These are phyloP conservation scores for Suhomyces canberraensis DNA, from an alignment of 805 yeast genomes.

Conservation along the genomic window DNA sequence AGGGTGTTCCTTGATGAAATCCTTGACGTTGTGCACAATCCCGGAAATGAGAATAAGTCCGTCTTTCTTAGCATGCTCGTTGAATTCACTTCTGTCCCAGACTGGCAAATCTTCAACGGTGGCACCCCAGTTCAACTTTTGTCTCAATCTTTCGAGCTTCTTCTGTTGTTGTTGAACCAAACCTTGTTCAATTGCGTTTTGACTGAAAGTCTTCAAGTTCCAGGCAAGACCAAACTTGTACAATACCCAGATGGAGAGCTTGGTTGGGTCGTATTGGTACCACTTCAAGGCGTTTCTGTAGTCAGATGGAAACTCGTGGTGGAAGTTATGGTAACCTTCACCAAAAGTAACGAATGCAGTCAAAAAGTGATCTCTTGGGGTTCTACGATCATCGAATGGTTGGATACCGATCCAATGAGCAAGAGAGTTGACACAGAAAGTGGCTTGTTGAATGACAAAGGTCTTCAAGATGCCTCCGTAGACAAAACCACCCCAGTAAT, in stretches of 20 bases:
- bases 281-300: constrained; percentile 84
- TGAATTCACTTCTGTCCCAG: constrained; percentile 66
- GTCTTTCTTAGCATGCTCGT: constrained; percentile 46
- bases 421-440: constrained; percentile 81
- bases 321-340: constrained; percentile 89
- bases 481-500: constrained; percentile 65
- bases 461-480: constrained; percentile 74
- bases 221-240: constrained; percentile 69
- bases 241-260: constrained; percentile 53
- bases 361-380: constrained; percentile 78
- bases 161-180: constrained; percentile 79
- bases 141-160: constrained; percentile 63
- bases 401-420: constrained; percentile 86
- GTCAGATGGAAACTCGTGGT: constrained; percentile 86
- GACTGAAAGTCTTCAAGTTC: constrained; percentile 73
- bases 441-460: constrained; percentile 74
- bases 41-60: constrained; percentile 74
- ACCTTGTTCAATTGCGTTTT: constrained; percentile 80
- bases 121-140: constrained; percentile 72
- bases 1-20: constrained; percentile 72
- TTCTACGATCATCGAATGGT: constrained; percentile 84
- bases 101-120: constrained; percentile 64
- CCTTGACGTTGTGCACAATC: constrained; percentile 72
- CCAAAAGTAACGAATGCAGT: constrained; percentile 84
- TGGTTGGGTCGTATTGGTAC: constrained; percentile 88